These are phyloP conservation scores for Euphorbia pulcherrima DNA, from an alignment of 345 rosid genomes.

Conservation along the genomic window DNA sequence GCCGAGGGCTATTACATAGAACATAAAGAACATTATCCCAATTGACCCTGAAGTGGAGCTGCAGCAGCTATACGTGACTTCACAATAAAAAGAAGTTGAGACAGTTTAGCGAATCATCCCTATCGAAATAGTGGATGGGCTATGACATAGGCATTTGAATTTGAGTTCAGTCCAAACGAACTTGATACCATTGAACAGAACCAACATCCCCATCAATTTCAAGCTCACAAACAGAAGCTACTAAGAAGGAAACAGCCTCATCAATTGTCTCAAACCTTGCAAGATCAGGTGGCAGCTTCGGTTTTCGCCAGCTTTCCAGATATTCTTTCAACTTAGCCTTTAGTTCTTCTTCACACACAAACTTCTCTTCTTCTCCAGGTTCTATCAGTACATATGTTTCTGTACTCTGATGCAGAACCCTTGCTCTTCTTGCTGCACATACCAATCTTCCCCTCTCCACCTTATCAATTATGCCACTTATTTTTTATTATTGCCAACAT, in stretches of 20 bases:
- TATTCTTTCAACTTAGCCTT: slow-evolving; percentile 50
- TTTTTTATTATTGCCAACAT: not conserved
- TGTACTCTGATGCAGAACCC: slow-evolving; percentile 40
- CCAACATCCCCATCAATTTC: slow-evolving; percentile 77
- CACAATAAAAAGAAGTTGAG: no score
- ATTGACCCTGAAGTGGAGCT: no score
- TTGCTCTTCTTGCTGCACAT: slow-evolving; percentile 54
- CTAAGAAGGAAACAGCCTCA: slow-evolving; percentile 65
- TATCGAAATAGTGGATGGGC: no score
- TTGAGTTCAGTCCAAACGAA: slow-evolving; percentile 51
- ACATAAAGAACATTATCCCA: no score
- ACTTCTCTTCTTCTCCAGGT: slow-evolving; percentile 75
- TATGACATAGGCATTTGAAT: no score
- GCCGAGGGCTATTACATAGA: no score
- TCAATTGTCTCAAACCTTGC: slow-evolving; percentile 58
- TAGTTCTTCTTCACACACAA: slow-evolving; percentile 74
- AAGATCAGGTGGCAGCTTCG: slow-evolving; percentile 66
- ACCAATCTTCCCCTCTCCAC: slow-evolving; percentile 19
- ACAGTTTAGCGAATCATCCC: no score
- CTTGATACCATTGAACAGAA: slow-evolving; percentile 81
- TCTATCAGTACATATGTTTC: slow-evolving; percentile 73
- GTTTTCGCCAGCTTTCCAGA: no score
- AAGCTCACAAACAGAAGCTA: slow-evolving; percentile 71
- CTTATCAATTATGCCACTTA: not conserved
- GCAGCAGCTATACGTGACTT: no score